A percentile compares a stretch with the other conserved stretches of the same genome.
Conservation (phyloP, 2,329 filamentous ascomycete genomes). For the Sclerotinia subarctica region DNA sequence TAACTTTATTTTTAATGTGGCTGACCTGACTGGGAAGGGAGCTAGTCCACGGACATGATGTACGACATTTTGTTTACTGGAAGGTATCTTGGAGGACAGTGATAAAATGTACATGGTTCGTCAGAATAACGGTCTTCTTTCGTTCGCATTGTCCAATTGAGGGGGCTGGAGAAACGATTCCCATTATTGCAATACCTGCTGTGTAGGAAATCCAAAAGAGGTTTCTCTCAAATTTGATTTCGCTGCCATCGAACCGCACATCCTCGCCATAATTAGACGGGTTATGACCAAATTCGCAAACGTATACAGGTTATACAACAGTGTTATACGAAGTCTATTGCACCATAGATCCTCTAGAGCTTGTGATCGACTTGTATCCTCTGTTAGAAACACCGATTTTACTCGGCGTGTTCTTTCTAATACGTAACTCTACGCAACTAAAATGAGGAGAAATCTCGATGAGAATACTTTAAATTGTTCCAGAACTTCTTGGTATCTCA, state of each 20-base stretch:
- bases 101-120: neutral
- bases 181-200: neutral
- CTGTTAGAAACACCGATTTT: conserved; percentile 3
- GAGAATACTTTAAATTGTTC: conserved; percentile 11
- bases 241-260: no score
- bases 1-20: conserved; percentile 3
- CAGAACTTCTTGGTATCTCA: conserved; percentile 11
- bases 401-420: conserved; percentile 11
- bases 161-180: neutral
- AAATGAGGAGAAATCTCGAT: conserved; percentile 18
- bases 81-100: neutral
- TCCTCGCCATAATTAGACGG: neutral
- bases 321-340: neutral
- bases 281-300: neutral
- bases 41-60: neutral
- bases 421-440: conserved; percentile 7
- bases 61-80: neutral
- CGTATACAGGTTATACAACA: conserved; percentile 2
- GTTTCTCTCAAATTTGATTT: no score
- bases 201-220: no score
- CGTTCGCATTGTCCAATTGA: neutral
- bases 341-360: conserved; percentile 8
- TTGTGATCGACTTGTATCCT: conserved; percentile 18
- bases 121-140: neutral
- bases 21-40: neutral